phyloP scores from a whole-genome alignment of 768 basidiomycete species.

The Mycena chlorophos region DNA sequence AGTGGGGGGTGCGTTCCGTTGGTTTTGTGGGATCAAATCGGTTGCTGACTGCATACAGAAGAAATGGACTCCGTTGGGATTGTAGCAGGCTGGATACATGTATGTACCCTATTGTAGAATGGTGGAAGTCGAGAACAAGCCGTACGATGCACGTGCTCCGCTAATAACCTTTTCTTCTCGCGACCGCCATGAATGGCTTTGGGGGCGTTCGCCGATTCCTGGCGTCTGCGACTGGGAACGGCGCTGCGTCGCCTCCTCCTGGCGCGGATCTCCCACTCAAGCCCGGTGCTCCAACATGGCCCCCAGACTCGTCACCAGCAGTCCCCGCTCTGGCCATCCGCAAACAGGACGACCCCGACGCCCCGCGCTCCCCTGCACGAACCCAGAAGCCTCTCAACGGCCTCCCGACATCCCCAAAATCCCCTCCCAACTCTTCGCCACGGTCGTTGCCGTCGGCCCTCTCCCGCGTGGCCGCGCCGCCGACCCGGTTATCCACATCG shows the following conservation, averaged over 20 bases:
- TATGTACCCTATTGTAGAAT: too few species aligned
- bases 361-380: conserved; percentile 14
- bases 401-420: background rate
- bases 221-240: conserved; percentile 18
- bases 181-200: conserved; percentile 10
- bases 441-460: conserved; percentile 14
- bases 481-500: conserved; percentile 20
- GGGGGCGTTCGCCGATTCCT: conserved; percentile 22
- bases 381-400: conserved; percentile 16
- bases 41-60: too few species aligned
- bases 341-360: conserved; percentile 32
- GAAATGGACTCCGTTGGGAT: too few species aligned
- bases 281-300: conserved; percentile 37
- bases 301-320: conserved; percentile 26
- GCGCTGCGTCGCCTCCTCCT: conserved; percentile 24
- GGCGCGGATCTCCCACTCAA: conserved; percentile 50
- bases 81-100: too few species aligned
- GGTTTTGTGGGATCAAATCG: too few species aligned
- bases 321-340: conserved; percentile 33
- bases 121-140: too few species aligned
- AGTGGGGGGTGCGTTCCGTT: too few species aligned
- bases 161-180: background rate
- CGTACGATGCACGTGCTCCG: too few species aligned
- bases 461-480: conserved; percentile 13
- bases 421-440: conserved; percentile 1